A percentile compares a stretch with the other conserved stretches of the same genome.
phyloP scores from a whole-genome alignment of 2,329 filamentous ascomycete genomes.

The Hymenoscyphus fructigenus region DNA sequence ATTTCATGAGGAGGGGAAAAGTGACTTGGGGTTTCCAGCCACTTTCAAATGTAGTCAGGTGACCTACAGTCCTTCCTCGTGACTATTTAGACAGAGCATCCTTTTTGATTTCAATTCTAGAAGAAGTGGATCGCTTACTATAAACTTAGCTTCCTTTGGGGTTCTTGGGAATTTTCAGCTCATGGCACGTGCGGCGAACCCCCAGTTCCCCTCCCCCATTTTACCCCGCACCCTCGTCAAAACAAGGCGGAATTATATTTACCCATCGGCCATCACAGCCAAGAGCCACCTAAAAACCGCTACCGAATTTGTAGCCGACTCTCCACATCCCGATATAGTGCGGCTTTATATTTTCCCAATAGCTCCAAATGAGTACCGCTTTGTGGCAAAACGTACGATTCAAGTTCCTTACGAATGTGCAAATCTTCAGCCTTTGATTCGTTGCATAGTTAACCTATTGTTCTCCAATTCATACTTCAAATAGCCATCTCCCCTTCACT shows the following conservation, averaged over 20 bases:
- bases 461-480: background rate
- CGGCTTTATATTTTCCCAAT: slow-evolving; percentile 2
- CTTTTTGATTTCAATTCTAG: too few species aligned
- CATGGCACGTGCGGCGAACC: too few species aligned
- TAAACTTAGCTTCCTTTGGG: too few species aligned
- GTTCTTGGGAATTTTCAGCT: too few species aligned
- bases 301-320: slow-evolving; percentile 3
- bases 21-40: too few species aligned
- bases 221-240: background rate
- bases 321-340: background rate
- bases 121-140: too few species aligned
- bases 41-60: too few species aligned
- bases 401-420: background rate
- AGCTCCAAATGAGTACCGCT: background rate
- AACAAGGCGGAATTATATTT: background rate
- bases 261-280: background rate
- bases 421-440: background rate
- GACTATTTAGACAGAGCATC: too few species aligned
- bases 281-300: background rate
- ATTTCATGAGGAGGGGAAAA: too few species aligned
- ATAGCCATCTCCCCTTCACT: background rate
- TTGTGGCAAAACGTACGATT: background rate
- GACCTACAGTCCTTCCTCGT: too few species aligned
- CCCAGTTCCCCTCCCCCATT: background rate
- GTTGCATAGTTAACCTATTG: background rate